These are phyloP conservation scores for Naganishia vishniacii DNA, from an alignment of 768 basidiomycete genomes.

Conservation along the genomic window DNA sequence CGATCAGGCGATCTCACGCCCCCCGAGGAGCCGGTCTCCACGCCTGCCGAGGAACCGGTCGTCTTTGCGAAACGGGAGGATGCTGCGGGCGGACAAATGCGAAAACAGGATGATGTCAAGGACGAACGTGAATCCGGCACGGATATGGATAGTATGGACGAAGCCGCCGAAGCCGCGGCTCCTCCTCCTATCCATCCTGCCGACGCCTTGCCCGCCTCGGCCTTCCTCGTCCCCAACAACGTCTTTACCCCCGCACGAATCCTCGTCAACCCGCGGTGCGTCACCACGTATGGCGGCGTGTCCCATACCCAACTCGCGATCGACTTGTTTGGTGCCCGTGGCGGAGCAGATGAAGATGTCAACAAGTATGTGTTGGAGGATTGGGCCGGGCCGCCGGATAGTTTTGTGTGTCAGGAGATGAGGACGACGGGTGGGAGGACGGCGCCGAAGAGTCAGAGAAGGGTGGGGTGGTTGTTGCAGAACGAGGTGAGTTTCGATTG, in stretches of 20 bases:
- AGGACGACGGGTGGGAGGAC: slow-evolving; percentile 51
- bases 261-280: slow-evolving; percentile 89
- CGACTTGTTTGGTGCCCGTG: slow-evolving; percentile 72
- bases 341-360: slow-evolving; percentile 59
- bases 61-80: slow-evolving; percentile 17
- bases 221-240: slow-evolving; percentile 48
- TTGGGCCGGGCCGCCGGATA: slow-evolving; percentile 63
- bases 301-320: slow-evolving; percentile 92
- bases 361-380: slow-evolving; percentile 28
- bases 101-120: slow-evolving; percentile 23
- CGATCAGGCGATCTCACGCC: too few species aligned
- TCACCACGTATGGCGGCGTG: slow-evolving; percentile 96
- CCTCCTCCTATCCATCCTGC: slow-evolving; percentile 42
- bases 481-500: slow-evolving; percentile 45
- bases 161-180: slow-evolving; percentile 38
- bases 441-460: slow-evolving; percentile 48
- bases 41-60: slow-evolving; percentile 23
- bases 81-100: not conserved
- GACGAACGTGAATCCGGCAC: slow-evolving; percentile 42
- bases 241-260: slow-evolving; percentile 82
- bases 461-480: slow-evolving; percentile 49
- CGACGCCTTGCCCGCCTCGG: slow-evolving; percentile 44
- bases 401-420: slow-evolving; percentile 93
- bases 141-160: slow-evolving; percentile 46
- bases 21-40: slow-evolving; percentile 24